Base-by-base conservation (phyloP, 345 rosid species). In the Salix viminalis region DNA sequence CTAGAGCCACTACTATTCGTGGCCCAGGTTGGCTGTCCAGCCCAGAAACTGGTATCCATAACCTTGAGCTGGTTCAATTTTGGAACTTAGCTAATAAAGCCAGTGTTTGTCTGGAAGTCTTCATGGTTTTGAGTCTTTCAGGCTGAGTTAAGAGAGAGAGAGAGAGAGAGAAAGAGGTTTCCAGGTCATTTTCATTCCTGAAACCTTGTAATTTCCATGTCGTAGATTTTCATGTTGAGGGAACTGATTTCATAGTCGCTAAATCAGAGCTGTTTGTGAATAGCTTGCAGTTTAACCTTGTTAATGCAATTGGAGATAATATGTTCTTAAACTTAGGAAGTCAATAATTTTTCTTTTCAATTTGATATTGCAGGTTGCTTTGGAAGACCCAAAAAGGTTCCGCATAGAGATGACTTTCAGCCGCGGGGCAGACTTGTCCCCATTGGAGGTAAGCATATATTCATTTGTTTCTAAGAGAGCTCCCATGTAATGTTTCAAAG, bases 371-470 rank as follows among this genome's bases (percentile, higher is more conserved):
- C 91, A 96, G 98, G 90, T 92, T 26, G 65, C 91, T 71, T 80
- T 96, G 73, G 97, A 96, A 81, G 97, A 94, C 70, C 97, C 98
- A 6, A 85, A 86, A 85, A 87, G 97, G 82, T 96, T 87, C 84
- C 93, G 98, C 23, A 79, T 92, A 28, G 99, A 96, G 79, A 85
- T 96, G 85, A 92, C 98, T 56, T 89, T 88, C 85, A 96, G 98
- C 79, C 98, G 97, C 42, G 97, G 99, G 62, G 99, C 99, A 74
- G 99, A 96, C 85, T 87, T 94, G 67, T 90, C 98, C 70, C 97
- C 97, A 7, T 79, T 96, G 79, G 93, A 94, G 98, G 98, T 94
- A 89, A 79, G 28, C 66, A 50, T 41, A 13, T 76, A 36, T 73
- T 30, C 36, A 21, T 23, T 74, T 28, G 10, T 21, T 37, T 37